These are phyloP conservation scores for Paxillus involutus DNA, from an alignment of 768 basidiomycete genomes.

Conservation along the genomic window DNA sequence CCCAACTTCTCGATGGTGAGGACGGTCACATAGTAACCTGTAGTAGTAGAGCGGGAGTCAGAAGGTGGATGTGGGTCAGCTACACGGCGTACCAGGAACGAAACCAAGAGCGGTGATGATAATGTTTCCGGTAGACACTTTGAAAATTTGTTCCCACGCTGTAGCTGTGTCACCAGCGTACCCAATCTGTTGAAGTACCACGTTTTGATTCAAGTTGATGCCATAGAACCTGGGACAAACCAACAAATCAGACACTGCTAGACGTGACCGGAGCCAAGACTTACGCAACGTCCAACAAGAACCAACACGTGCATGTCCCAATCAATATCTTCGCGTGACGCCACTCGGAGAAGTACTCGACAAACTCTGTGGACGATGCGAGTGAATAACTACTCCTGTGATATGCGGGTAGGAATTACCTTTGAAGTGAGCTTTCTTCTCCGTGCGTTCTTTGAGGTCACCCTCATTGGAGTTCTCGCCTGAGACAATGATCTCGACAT, in stretches of 20 bases:
- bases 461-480: conserved; percentile 1
- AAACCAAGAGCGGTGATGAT: conserved; percentile 77
- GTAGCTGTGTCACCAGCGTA: conserved; percentile 58
- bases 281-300: conserved; percentile 72
- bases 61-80: background rate
- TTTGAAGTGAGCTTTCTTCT: conserved; percentile 50
- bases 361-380: conserved; percentile 45
- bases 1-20: conserved; percentile 73
- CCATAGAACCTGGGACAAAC: conserved; percentile 62
- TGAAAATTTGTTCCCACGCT: conserved; percentile 65
- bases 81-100: conserved; percentile 55
- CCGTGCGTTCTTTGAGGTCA: conserved; percentile 18
- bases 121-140: conserved; percentile 63
- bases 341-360: conserved; percentile 72
- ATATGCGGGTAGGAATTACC: conserved; percentile 30
- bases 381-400: background rate
- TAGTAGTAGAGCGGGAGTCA: background rate
- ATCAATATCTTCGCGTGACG: conserved; percentile 64
- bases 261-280: background rate
- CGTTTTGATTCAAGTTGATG: conserved; percentile 73
- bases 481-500: conserved; percentile 11
- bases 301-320: conserved; percentile 71
- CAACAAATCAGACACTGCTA: background rate
- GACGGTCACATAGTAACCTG: conserved; percentile 70
- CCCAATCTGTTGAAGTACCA: conserved; percentile 74